Evolutionary conservation across 176 grass and related monocot genomes (phyloP), one percentile per base, ranked within the genome.

Genomic region (Miscanthus lutarioriparius): DNA sequence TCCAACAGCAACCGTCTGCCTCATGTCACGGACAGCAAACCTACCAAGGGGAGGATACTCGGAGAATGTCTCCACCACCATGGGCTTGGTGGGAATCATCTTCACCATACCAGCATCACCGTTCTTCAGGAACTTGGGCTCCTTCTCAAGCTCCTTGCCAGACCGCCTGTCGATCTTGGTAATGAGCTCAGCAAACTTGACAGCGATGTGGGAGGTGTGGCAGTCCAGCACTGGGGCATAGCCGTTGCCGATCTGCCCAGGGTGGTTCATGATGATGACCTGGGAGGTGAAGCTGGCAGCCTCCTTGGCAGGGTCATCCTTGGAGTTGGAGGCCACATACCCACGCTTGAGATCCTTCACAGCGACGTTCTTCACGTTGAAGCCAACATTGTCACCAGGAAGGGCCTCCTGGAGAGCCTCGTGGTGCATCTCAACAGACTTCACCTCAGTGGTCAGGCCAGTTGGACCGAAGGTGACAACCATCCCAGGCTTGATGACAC

Each of bases 201-300:
- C 92, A 3, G 92, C 95, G 44, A 94, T 97, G 86, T 97, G 92
- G 15, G 92, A 97, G 33, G 95, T 97, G 92, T 94, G 95, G 82
- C 92, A 97, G 75, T 97, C 92, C 0, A 97, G 79, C 64, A 97
- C 95, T 14, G 95, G 95, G 16, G 95, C 90, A 3, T 94, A 97
- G 17, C 90, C 95, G 5, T 97, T 94, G 77, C 95, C 92, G 0
- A 97, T 97, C 86, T 94, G 95, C 0, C 95, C 95, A 76, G 95
- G 95, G 86, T 97, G 95, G 84, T 97, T 94, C 92, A 97, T 97
- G 87, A 97, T 97, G 77, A 97, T 97, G 64, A 97, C 94, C 87
- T 94, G 94, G 73, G 94, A 83, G 47, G 90, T 94, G 87, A 97
- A 97, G 73, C 20, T 97, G 13, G 92, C 92, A 4, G 90, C 94